phyloP scores from a whole-genome alignment of 805 yeast species.

The Myxozyma monticola region DNA sequence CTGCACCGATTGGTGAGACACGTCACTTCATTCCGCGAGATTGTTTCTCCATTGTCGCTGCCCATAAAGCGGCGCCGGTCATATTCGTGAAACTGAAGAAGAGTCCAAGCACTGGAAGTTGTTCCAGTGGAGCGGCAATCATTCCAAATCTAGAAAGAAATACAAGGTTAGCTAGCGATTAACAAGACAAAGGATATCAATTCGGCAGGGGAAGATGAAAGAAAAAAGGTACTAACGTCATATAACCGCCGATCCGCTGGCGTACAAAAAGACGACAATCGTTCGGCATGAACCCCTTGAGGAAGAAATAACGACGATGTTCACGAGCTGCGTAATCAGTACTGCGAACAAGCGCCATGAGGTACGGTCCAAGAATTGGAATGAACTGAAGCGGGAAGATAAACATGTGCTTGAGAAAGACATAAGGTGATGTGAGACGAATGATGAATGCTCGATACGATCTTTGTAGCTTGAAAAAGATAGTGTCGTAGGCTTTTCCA shows the following conservation, averaged over 20 bases:
- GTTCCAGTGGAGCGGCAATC: constrained; percentile 23
- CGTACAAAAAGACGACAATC: constrained; percentile 36
- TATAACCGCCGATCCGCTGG: constrained; percentile 19
- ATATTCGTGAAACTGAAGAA: constrained; percentile 29
- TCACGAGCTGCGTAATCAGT: constrained; percentile 49
- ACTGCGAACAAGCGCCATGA: constrained; percentile 49
- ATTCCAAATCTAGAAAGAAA: constrained; percentile 22
- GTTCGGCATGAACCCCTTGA: constrained; percentile 47
- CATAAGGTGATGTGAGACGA: no score
- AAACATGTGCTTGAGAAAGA: constrained; percentile 39
- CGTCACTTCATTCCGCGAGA: no score
- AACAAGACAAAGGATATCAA: no score
- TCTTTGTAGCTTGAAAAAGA: constrained; percentile 4
- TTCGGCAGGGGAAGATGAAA: no score
- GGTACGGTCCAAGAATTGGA: constrained; percentile 53
- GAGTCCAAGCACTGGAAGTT: constrained; percentile 25
- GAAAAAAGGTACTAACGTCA: constrained; percentile 21
- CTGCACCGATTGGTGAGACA: no score
- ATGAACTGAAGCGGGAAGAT: constrained; percentile 43
- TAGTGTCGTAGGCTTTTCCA: background rate
- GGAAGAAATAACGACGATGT: constrained; percentile 52
- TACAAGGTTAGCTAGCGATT: no score
- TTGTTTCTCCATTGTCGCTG: constrained; percentile 21
- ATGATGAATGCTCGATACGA: no score
- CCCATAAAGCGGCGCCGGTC: constrained; percentile 33